Base-by-base conservation (phyloP, 495 filamentous ascomycete genomes). In the Tetracladium setigerum region DNA sequence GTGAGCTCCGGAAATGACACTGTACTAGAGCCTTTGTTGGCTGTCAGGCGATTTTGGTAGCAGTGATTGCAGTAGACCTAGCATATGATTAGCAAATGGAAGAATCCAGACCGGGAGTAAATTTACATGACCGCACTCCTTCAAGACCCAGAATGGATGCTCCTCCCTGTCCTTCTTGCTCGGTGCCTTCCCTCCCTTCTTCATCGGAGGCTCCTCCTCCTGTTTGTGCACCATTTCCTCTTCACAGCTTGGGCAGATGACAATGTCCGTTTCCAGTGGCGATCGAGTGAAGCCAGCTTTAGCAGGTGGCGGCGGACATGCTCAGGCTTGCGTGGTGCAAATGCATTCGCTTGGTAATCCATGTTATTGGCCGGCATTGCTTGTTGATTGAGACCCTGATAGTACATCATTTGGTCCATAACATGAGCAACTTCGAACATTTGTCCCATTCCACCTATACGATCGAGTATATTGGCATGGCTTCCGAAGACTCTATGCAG, bases 21-120 rank as follows among this genome's bases (percentile, higher is more conserved):
- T 53, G 31, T 10, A 57, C 14, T 53, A 53, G 47, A 30, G 19
- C 38, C 22, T 31, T 71, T 49, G 64, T 69, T 17, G 61, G 63
- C 46, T 60, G 69, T 44, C 4, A 32, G 5, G 61, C 82, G 72
- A 37, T 79, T 67, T 31, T 68, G 70, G 13, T 73, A 71, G 53
- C 83, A 88, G 47, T 76, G 72, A 35, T 83, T 83, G 59, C 83
- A 88, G 56, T 86, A 88, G 4, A 84, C 82, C 83, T 87, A 49
- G 17, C 37, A 18, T 31, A 44, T 6, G 14, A 48, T 47, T 44
- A 56, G 27, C 16, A 32, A 24, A 24, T 33, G 16, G 32, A 9
- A 24, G 15, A 39, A 31, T 17, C 16, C 22, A 7, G 7, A 27
- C 22, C 22, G 7, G 27, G 15, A 42, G 14, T n/a, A 18, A 50